Base-by-base conservation (phyloP, 2,329 filamentous ascomycete genomes). In the Pseudopithomyces maydicus region DNA sequence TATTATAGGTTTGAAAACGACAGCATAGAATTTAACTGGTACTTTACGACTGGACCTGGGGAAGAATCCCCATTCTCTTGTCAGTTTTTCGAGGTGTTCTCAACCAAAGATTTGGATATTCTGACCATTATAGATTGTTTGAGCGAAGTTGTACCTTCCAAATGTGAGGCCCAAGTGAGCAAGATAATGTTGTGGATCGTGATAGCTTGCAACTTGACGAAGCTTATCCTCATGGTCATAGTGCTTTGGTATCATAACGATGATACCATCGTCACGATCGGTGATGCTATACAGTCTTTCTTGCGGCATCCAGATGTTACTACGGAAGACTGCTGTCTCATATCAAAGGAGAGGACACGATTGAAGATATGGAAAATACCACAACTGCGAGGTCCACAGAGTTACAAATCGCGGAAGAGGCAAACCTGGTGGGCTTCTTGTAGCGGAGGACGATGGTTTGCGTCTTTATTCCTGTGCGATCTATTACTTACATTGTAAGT, bases 101-200 rank as follows among this genome's bases (percentile, higher is more conserved):
- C n/a, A n/a, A n/a, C n/a, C n/a, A n/a, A n/a, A n/a, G n/a, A n/a
- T n/a, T n/a, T n/a, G n/a, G n/a, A n/a, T n/a, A n/a, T n/a, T n/a
- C n/a, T n/a, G n/a, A n/a, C n/a, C n/a, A n/a, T n/a, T 47, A 32
- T 36, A 57, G 65, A 49, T 49, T 1, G 61, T 74, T 11, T 43
- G 19, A 43, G 39, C 39, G 35, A 38, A n/a, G 17, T 38, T n/a
- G 35, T 38, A 15, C 35, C 38, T 14, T 47, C 54, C 5, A 72
- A 66, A 11, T 38, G 36, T 49, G 32, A 47, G 50, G 19, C 55
- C 41, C 43, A 65, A 41, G 52, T 63, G 19, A 56, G 52, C 36
- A 41, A 56, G 64, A 48, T 47, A 1, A 63, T 75, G 7, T 44
- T 54, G 1, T 42, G 17, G 20, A 17, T 42, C 17, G 52, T 54